Conservation (phyloP, 805 yeast species). For the Schizosaccharomyces osmophilus region DNA sequence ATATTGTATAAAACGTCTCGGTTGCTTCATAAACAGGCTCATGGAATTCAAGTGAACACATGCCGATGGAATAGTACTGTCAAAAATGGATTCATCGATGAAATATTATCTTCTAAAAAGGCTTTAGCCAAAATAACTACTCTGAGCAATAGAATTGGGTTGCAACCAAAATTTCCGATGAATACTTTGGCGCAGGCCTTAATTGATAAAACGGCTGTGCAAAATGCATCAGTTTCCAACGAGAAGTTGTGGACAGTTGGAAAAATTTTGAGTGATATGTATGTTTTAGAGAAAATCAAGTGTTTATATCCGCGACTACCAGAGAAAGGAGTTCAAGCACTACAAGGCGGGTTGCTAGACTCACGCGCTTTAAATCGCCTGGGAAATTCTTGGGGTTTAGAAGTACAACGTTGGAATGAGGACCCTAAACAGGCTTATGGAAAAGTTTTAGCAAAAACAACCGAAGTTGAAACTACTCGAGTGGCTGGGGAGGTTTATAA, state of each 20-base stretch:
- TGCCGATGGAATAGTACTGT: neutral
- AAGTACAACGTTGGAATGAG: constrained; percentile 23
- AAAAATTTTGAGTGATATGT: constrained; percentile 9
- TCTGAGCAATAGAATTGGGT: neutral
- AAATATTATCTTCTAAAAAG: neutral
- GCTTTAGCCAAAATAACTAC: neutral
- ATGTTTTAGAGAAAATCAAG: constrained; percentile 49
- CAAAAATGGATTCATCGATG: neutral
- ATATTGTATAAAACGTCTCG: no score
- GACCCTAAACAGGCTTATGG: constrained; percentile 33
- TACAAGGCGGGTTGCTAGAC: constrained; percentile 54
- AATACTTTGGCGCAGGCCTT: neutral
- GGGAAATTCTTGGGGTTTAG: constrained; percentile 74
- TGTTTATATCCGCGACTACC: constrained; percentile 78
- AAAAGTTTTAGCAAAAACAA: constrained; percentile 3
- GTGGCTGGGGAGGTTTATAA: neutral
- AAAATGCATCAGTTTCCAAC: neutral
- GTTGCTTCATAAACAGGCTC: no score
- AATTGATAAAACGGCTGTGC: neutral
- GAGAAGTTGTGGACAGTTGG: neutral
- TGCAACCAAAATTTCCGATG: neutral
- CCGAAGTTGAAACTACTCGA: neutral
- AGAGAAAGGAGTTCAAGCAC: constrained; percentile 43
- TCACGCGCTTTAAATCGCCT: constrained; percentile 36
- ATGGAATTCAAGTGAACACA: no score